Conservation (phyloP, 2,329 filamentous ascomycete species). For the Cladosporium sphaerospermum region DNA sequence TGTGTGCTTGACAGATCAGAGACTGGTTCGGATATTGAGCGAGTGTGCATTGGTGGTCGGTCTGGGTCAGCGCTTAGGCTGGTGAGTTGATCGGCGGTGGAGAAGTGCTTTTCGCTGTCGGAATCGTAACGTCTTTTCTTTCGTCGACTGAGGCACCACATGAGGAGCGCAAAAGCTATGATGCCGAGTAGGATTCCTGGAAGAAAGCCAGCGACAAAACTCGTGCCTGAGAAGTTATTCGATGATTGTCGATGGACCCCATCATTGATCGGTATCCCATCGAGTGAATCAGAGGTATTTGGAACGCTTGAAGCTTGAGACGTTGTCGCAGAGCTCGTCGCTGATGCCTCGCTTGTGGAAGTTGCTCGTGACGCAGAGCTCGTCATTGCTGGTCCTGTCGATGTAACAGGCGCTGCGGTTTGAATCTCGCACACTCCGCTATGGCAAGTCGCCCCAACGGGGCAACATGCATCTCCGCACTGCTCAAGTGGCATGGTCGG, state of each 20-base stretch:
- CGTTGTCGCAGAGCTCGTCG: not conserved
- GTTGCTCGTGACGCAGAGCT: slow-evolving; percentile 3
- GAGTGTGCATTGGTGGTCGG: slow-evolving; percentile 20
- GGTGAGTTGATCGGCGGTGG: slow-evolving; percentile 10
- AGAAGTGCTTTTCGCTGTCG: slow-evolving; percentile 20
- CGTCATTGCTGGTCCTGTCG: slow-evolving; percentile 2
- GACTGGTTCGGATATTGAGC: slow-evolving; percentile 31
- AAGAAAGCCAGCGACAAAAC: slow-evolving; percentile 31
- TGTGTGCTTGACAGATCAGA: slow-evolving; percentile 20
- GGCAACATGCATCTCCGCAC: slow-evolving; percentile 61
- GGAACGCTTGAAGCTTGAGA: not conserved
- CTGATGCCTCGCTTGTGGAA: not conserved
- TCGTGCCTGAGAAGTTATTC: slow-evolving; percentile 23
- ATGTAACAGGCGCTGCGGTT: slow-evolving; percentile 10
- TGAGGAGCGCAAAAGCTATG: slow-evolving; percentile 19
- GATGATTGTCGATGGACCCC: not conserved
- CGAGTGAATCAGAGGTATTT: not conserved
- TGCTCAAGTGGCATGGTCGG: slow-evolving; percentile 50
- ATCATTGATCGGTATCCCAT: not conserved
- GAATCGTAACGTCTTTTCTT: slow-evolving; percentile 8
- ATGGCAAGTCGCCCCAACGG: slow-evolving; percentile 63
- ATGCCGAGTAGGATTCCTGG: slow-evolving; percentile 29
- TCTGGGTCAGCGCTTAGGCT: slow-evolving; percentile 1
- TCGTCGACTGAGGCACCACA: slow-evolving; percentile 19
- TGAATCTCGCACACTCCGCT: slow-evolving; percentile 44